A percentile compares a stretch with the other conserved stretches of the same genome.
These are phyloP conservation scores for Urochloa ruziziensis DNA, from an alignment of 176 grass and related monocot genomes.

Conservation along the genomic window DNA sequence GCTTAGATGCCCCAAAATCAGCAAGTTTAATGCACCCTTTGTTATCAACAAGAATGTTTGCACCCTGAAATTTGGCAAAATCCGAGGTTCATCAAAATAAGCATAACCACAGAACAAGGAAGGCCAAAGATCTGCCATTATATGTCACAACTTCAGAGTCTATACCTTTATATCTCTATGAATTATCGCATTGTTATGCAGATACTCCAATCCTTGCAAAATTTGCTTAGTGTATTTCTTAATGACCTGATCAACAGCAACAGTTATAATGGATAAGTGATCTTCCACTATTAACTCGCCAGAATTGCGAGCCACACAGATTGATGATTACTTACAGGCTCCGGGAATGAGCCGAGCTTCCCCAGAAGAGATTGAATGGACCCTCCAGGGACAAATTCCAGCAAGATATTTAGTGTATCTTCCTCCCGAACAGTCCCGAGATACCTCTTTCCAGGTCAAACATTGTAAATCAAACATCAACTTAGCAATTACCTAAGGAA, in stretches of 20 bases:
- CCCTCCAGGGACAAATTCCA: conserved; percentile 97
- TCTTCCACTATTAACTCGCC: not conserved
- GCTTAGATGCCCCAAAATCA: conserved; percentile 98
- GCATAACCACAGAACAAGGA: not conserved
- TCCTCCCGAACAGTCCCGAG: conserved; percentile 92
- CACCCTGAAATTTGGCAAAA: conserved; percentile 63
- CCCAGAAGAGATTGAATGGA: conserved; percentile 94
- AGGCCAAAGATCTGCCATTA: not conserved
- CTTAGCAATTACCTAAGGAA: not conserved
- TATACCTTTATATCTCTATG: conserved; percentile 98
- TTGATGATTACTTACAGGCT: conserved; percentile 65
- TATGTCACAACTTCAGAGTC: conserved; percentile 7
- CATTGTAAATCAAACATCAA: conserved; percentile 22
- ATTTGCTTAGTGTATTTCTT: conserved; percentile 95
- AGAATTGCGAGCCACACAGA: not conserved
- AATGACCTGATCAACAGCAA: conserved; percentile 73
- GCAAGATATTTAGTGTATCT: conserved; percentile 80
- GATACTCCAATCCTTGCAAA: conserved; percentile 92
- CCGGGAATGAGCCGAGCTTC: conserved; percentile 92
- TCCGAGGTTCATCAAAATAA: not conserved
- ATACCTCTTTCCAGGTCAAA: conserved; percentile 67
- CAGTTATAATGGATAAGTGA: conserved; percentile 18
- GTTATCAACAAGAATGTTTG: conserved; percentile 99
- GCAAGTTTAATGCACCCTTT: conserved; percentile 99
- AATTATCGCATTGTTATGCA: conserved; percentile 95